Base-by-base conservation (phyloP, 495 filamentous ascomycete genomes). In the Trichocladium uniseriatum region DNA sequence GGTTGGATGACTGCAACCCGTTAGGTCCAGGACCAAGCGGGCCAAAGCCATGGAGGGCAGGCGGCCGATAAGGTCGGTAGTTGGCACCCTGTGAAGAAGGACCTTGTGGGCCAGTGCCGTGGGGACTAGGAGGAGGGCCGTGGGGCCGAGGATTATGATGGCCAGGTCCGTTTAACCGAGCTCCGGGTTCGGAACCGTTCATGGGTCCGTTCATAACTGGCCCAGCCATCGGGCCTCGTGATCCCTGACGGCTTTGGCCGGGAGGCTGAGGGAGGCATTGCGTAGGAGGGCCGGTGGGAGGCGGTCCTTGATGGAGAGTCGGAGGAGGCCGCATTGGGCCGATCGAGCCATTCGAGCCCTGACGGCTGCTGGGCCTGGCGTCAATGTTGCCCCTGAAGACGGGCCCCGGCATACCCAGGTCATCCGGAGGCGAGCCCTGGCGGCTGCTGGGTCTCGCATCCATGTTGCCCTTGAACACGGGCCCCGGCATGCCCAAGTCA, bases 251-350 rank as follows among this genome's bases (percentile, higher is more conserved):
- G 2, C 51, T 51, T 13, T 49, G 55, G 16, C 51, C 35, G 3
- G 51, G 55, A 3, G 38, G 55, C 29, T 53, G 55, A 7, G 55
- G 58, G 1, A 63, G 60, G 9, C 48, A 42, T 5, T 63, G 60
- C 1, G 60, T 63, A 14, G 62, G 62, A 41, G 62, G 62, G 0
- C 58, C 60, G 8, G 62, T 59, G 2, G 53, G 62, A 44, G 60
- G 62, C 9, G 62, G 62, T 4, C 55, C 60, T 27, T 58, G 53
- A 36, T 56, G 51, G 35, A 55, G 18, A 0, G 28, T n/a, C n/a
- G n/a, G 19, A 10, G 43, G 45, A 1, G 42, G 22, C 15, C 42
- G 49, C 1, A 21, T 27, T 19, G 28, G 51, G 7, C 39, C 42
- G 35, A 13, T 49, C 24, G 51, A 50, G 34, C 41, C 51, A 21